phyloP scores from a whole-genome alignment of 179 eudicot species.

The Patellifolia procumbens region DNA sequence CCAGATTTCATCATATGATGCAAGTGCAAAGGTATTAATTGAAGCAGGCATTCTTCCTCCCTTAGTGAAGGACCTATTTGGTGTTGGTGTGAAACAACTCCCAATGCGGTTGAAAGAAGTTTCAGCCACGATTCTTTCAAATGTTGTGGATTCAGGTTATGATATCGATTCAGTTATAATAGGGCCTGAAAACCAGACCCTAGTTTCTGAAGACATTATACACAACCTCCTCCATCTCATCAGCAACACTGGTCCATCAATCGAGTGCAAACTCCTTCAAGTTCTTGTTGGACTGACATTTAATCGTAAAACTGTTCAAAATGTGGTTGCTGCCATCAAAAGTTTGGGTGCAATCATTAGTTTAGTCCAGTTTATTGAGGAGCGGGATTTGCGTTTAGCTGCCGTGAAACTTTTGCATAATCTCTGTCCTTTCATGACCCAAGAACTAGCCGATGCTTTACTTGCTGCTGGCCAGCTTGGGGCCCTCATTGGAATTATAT shows the following conservation, averaged over 20 bases:
- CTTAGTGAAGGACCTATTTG: conserved; percentile 71
- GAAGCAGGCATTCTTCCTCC: conserved; percentile 89
- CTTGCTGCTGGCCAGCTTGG: conserved; percentile 81
- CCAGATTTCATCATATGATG: conserved; percentile 83
- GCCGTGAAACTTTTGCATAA: conserved; percentile 78
- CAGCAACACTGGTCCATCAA: conserved; percentile 90
- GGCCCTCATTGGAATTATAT: conserved; percentile 57
- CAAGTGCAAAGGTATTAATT: conserved; percentile 71
- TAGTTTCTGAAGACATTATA: conserved; percentile 75
- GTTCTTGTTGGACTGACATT: conserved; percentile 90
- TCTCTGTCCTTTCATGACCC: conserved; percentile 83
- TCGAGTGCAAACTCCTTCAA: conserved; percentile 87
- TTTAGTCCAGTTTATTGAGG: conserved; percentile 89
- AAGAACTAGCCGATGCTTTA: conserved; percentile 71
- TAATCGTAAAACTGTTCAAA: conserved; percentile 48
- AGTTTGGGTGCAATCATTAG: conserved; percentile 81
- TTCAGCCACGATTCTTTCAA: conserved; percentile 87
- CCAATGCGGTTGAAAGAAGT: conserved; percentile 83
- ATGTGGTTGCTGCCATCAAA: conserved; percentile 81
- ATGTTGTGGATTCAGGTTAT: conserved; percentile 69
- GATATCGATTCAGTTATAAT: conserved; percentile 71
- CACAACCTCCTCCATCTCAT: conserved; percentile 78
- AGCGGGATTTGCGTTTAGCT: conserved; percentile 70
- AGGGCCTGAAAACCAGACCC: conserved; percentile 70
- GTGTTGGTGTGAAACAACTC: conserved; percentile 57